Conservation (phyloP, 2,329 filamentous ascomycete genomes). For the Aspergillus eucalypticola region DNA sequence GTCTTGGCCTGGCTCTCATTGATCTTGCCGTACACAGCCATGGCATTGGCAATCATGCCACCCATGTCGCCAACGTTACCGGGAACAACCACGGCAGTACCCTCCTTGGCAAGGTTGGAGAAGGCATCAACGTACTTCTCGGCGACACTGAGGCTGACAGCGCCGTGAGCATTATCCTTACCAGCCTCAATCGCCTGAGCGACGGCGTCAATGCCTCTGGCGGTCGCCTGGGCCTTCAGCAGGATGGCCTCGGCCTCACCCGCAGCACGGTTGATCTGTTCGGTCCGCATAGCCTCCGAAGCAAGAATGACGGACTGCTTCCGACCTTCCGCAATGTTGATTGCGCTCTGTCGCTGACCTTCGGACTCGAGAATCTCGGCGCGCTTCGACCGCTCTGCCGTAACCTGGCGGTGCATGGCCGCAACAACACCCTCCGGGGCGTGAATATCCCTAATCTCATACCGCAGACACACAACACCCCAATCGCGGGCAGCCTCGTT, state of each 20-base stretch:
- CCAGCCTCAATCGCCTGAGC: conserved; percentile 73
- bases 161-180: conserved; percentile 73
- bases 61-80: conserved; percentile 96
- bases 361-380: conserved; percentile 97
- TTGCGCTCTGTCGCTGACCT: conserved; percentile 93
- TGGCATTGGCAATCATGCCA: conserved; percentile 92
- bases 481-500: conserved; percentile 96
- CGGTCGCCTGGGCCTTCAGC: conserved; percentile 82
- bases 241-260: conserved; percentile 94
- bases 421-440: conserved; percentile 90
- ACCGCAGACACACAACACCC: conserved; percentile 93
- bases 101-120: conserved; percentile 86
- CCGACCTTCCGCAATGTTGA: conserved; percentile 97
- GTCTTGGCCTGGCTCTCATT: conserved; percentile 73
- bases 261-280: conserved; percentile 88
- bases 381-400: conserved; percentile 93
- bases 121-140: conserved; percentile 99
- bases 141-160: conserved; percentile 83
- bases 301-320: conserved; percentile 97
- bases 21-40: conserved; percentile 94
- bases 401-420: conserved; percentile 98
- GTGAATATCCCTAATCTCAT: conserved; percentile 98
- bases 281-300: conserved; percentile 83
- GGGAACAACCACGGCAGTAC: conserved; percentile 91
- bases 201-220: conserved; percentile 83